Percentiles rank a stretch among this genome's conserved stretches.
phyloP scores from a whole-genome alignment of 2,329 filamentous ascomycete genomes.

The Elsinoe perseae region DNA sequence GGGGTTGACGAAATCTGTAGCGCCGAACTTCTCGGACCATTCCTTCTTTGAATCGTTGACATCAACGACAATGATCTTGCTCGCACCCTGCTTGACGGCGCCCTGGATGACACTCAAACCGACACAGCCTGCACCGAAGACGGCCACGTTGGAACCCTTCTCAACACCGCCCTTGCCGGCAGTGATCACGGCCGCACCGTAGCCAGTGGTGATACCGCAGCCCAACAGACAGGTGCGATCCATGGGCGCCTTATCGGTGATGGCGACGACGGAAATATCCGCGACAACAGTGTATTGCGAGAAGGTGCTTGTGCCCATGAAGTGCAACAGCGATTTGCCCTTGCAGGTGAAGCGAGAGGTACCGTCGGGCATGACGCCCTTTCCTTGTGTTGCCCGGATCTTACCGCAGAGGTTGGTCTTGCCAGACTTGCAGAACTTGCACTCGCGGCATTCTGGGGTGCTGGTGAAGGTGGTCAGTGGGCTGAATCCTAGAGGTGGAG shows the following conservation, averaged over 20 bases:
- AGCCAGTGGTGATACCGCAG: conserved; percentile 97
- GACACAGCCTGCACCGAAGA: conserved; percentile 95
- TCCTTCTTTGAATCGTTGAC: conserved; percentile 85
- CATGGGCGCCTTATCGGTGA: conserved; percentile 84
- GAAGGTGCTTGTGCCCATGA: conserved; percentile 99
- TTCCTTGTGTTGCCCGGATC: conserved; percentile 93
- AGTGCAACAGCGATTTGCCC: conserved; percentile 91
- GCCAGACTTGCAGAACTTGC: conserved; percentile 99
- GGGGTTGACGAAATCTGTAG: conserved; percentile 95
- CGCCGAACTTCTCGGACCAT: conserved; percentile 91
- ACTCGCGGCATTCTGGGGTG: conserved; percentile 93
- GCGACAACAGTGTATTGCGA: conserved; percentile 98
- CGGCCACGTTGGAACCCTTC: conserved; percentile 77
- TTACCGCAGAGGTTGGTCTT: conserved; percentile 99
- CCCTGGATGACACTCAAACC: conserved; percentile 93
- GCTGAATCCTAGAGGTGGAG: conserved; percentile 17
- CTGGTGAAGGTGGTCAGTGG: conserved; percentile 40
- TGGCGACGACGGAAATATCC: conserved; percentile 94
- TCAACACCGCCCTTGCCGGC: conserved; percentile 64
- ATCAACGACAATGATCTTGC: conserved; percentile 68
- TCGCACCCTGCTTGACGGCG: conserved; percentile 73
- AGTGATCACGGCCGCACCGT: conserved; percentile 89
- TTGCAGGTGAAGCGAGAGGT: conserved; percentile 91
- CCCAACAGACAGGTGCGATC: conserved; percentile 93
- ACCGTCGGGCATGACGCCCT: conserved; percentile 94